These are phyloP conservation scores for Colletotrichum filicis DNA, from an alignment of 2,329 filamentous ascomycete genomes.

Conservation along the genomic window DNA sequence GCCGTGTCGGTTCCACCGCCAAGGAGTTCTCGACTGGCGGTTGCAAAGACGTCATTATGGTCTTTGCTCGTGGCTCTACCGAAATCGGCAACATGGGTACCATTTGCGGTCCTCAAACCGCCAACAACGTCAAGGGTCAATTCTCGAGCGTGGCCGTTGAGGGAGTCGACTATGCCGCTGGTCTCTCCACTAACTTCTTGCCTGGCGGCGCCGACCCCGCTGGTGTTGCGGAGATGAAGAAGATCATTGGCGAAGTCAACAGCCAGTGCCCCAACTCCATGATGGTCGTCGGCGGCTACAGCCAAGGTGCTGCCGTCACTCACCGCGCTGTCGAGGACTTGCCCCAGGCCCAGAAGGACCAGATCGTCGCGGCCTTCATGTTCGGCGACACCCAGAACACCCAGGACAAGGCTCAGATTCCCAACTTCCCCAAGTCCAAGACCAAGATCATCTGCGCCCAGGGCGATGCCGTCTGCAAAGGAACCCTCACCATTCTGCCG, in stretches of 20 bases:
- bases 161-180: slow-evolving; percentile 49
- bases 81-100: slow-evolving; percentile 38
- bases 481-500: slow-evolving; percentile 46
- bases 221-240: slow-evolving; percentile 46
- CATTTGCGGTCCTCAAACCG: slow-evolving; percentile 36
- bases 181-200: slow-evolving; percentile 45
- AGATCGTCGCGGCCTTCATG: slow-evolving; percentile 41
- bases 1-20: slow-evolving; percentile 34
- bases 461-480: slow-evolving; percentile 50
- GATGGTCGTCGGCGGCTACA: slow-evolving; percentile 52
- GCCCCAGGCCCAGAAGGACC: slow-evolving; percentile 37
- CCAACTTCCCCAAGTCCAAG: slow-evolving; percentile 46
- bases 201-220: slow-evolving; percentile 43
- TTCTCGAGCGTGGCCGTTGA: slow-evolving; percentile 38
- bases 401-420: slow-evolving; percentile 49
- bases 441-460: slow-evolving; percentile 54
- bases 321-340: slow-evolving; percentile 43
- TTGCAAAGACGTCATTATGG: slow-evolving; percentile 40
- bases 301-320: slow-evolving; percentile 46
- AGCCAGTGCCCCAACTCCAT: slow-evolving; percentile 49
- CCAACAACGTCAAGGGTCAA: slow-evolving; percentile 36
- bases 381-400: slow-evolving; percentile 41
- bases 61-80: slow-evolving; percentile 40
- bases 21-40: slow-evolving; percentile 40
- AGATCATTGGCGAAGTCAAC: slow-evolving; percentile 47